phyloP scores from a whole-genome alignment of 2,329 filamentous ascomycete genomes.

The Gremmenia infestans region DNA sequence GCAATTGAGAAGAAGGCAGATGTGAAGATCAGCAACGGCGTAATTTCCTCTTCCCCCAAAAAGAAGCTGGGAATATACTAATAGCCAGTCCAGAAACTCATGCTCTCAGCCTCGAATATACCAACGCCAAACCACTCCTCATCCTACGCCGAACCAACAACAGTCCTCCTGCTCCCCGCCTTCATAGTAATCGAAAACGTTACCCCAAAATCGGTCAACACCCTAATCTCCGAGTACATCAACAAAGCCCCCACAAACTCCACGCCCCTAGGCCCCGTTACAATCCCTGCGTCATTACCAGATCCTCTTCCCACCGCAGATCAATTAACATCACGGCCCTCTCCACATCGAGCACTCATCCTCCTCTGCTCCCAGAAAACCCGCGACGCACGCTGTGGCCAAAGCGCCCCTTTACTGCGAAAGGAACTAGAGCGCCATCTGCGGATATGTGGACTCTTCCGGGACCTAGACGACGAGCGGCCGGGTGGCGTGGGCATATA shows the following conservation, averaged over 20 bases:
- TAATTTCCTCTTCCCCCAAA: constrained; percentile 37
- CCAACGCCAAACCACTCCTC: constrained; percentile 65
- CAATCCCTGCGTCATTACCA: constrained; percentile 31
- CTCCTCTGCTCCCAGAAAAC: constrained; percentile 91
- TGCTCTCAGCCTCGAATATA: constrained; percentile 90
- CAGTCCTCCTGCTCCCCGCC: constrained; percentile 76
- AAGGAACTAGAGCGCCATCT: constrained; percentile 88
- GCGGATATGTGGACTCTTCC: constrained; percentile 74
- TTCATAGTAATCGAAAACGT: constrained; percentile 82
- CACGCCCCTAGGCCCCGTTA: constrained; percentile 59
- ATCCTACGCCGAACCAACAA: constrained; percentile 66
- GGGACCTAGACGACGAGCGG: constrained; percentile 82
- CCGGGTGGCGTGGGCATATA: constrained; percentile 93
- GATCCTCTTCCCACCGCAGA: constrained; percentile 30
- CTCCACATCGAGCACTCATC: constrained; percentile 80
- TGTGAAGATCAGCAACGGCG: constrained; percentile 61
- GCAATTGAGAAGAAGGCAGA: constrained; percentile 55
- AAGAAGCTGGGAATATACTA: constrained; percentile 2
- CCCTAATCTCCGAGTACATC: constrained; percentile 67
- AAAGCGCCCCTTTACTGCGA: constrained; percentile 83
- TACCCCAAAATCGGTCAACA: constrained; percentile 66
- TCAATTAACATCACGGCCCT: constrained; percentile 55
- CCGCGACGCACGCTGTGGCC: constrained; percentile 91
- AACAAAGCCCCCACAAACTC: constrained; percentile 69
- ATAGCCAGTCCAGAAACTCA: constrained; percentile 58